Evolutionary conservation across 257 asterid genomes (phyloP).

Genomic region (Eucommia ulmoides): DNA sequence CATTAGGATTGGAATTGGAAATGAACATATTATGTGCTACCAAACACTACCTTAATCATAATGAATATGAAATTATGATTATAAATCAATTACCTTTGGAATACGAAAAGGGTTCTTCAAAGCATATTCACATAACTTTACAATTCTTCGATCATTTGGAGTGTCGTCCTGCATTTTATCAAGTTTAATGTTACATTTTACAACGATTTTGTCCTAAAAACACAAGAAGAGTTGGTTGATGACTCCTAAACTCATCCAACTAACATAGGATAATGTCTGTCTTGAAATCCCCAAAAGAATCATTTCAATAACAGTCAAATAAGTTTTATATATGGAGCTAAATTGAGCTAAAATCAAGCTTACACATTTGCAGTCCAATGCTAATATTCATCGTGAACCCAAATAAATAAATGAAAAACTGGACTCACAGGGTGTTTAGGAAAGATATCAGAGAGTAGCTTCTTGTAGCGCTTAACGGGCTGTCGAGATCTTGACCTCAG

Average conservation of each 20-base stretch:
- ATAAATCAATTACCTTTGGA: constrained; percentile 61
- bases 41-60: too few relatives aligned
- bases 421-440: constrained; percentile 91
- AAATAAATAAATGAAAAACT: too few relatives aligned
- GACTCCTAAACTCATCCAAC: neutral
- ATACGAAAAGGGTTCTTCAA: constrained; percentile 79
- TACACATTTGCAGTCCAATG: too few relatives aligned
- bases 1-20: too few relatives aligned
- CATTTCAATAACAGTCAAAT: too few relatives aligned
- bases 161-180: constrained; percentile 52
- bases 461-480: constrained; percentile 94
- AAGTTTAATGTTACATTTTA: constrained; percentile 7
- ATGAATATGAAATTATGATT: too few relatives aligned
- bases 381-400: neutral
- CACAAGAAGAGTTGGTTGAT: neutral
- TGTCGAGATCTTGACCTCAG: constrained; percentile 93
- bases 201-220: neutral
- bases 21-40: too few relatives aligned
- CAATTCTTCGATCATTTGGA: constrained; percentile 67
- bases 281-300: neutral
- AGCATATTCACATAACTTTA: constrained; percentile 90
- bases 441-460: constrained; percentile 83
- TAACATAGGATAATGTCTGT: neutral
- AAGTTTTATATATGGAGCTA: too few relatives aligned
- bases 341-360: too few relatives aligned